Evolutionary conservation across 2,329 filamentous ascomycete genomes (phyloP).

Genomic region (Aspergillus hortae): DNA sequence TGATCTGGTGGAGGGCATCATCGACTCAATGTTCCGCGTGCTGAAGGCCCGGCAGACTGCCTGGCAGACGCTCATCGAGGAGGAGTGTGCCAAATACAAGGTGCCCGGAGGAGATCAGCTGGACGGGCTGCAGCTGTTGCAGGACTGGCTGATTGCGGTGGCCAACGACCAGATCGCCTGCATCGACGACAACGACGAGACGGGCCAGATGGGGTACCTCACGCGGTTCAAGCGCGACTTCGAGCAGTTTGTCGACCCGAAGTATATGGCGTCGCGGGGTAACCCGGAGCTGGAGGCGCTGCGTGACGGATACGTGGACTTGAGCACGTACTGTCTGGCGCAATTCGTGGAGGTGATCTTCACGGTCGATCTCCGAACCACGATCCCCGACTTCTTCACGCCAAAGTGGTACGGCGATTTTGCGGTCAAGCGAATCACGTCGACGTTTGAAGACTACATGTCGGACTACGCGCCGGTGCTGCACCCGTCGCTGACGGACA

Average conservation of each 20-base stretch:
- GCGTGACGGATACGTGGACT: conserved; percentile 89
- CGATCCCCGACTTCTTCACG: conserved; percentile 88
- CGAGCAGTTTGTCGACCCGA: conserved; percentile 72
- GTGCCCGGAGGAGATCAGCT: conserved; percentile 40
- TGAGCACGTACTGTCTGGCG: conserved; percentile 87
- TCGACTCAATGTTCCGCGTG: conserved; percentile 91
- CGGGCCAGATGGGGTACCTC: conserved; percentile 76
- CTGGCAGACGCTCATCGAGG: conserved; percentile 85
- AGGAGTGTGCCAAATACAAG: conserved; percentile 75
- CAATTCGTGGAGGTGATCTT: conserved; percentile 87
- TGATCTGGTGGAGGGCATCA: conserved; percentile 90
- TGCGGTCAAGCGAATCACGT: conserved; percentile 88
- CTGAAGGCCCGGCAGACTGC: conserved; percentile 76
- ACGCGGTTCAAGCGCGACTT: conserved; percentile 82
- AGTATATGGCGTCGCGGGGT: conserved; percentile 70
- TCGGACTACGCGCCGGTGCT: conserved; percentile 79
- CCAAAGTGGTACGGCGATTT: conserved; percentile 80
- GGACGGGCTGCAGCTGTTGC: conserved; percentile 69
- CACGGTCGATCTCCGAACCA: conserved; percentile 77
- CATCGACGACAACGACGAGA: conserved; percentile 80
- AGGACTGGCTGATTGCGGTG: conserved; percentile 93
- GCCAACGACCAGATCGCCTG: conserved; percentile 98
- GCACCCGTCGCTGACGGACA: conserved; percentile 82
- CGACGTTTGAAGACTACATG: conserved; percentile 93
- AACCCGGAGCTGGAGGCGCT: conserved; percentile 69